Evolutionary conservation across 257 asterid genomes (phyloP).

Genomic region (Solanum appendiculatum): DNA sequence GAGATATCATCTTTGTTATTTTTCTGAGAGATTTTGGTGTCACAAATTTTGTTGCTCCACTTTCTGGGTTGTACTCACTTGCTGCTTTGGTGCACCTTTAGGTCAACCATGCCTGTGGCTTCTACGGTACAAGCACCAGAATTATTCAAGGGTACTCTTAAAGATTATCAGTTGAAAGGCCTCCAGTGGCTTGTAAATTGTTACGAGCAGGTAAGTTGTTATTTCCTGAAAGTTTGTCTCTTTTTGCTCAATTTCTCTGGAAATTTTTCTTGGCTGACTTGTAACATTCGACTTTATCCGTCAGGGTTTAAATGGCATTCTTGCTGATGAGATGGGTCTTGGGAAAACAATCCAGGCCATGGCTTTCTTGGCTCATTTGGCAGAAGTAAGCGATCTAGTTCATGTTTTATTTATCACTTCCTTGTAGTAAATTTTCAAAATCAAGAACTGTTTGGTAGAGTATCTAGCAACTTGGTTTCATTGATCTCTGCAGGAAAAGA

Average conservation of each 20-base stretch:
- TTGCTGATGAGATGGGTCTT: slow-evolving; percentile 99
- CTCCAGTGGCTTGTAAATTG: slow-evolving; percentile 99
- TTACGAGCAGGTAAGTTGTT: slow-evolving; percentile 75
- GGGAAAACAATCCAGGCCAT: slow-evolving; percentile 98
- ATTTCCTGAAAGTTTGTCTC: background rate
- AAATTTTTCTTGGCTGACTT: background rate
- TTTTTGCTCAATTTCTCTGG: background rate
- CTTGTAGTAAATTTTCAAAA: background rate
- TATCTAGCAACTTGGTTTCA: slow-evolving; percentile 12
- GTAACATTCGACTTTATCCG: background rate
- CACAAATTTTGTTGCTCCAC: background rate
- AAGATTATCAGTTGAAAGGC: slow-evolving; percentile 92
- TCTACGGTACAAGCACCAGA: slow-evolving; percentile 88
- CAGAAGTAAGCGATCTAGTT: slow-evolving; percentile 55
- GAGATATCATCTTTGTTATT: background rate
- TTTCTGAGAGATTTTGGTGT: background rate
- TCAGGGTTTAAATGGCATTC: slow-evolving; percentile 96
- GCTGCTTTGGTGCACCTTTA: slow-evolving; percentile 19
- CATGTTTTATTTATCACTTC: background rate
- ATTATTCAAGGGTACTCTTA: slow-evolving; percentile 83
- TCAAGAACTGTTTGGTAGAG: background rate
- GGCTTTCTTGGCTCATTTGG: slow-evolving; percentile 98
- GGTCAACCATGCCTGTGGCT: slow-evolving; percentile 97
- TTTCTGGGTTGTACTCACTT: background rate
- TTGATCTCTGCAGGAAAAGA: slow-evolving; percentile 57